These are phyloP conservation scores for Ilyonectria mors-panacis DNA, from an alignment of 2,329 filamentous ascomycete species.

Conservation along the genomic window DNA sequence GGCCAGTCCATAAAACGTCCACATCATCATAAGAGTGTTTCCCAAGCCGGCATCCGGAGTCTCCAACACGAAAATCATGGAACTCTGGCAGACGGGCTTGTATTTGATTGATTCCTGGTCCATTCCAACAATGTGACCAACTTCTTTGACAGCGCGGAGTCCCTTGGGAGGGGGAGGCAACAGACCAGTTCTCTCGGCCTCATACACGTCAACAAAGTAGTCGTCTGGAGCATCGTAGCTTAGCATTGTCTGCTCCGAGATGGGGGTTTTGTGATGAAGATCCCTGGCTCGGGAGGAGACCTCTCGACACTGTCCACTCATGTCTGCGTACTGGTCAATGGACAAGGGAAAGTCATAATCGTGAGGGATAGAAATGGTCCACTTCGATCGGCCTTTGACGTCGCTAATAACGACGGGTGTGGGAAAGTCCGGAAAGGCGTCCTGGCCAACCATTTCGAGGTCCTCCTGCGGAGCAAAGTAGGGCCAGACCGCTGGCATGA, in stretches of 20 bases:
- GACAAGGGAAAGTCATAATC: slow-evolving; percentile 76
- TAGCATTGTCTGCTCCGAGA: slow-evolving; percentile 61
- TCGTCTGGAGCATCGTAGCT: slow-evolving; percentile 75
- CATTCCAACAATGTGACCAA: slow-evolving; percentile 65
- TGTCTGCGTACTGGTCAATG: slow-evolving; percentile 76
- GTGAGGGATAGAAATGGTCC: slow-evolving; percentile 86
- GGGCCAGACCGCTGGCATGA: slow-evolving; percentile 49
- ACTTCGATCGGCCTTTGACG: slow-evolving; percentile 74
- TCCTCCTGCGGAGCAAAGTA: slow-evolving; percentile 64
- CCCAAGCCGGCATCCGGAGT: slow-evolving; percentile 82
- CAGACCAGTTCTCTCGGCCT: slow-evolving; percentile 77
- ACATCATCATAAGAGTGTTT: slow-evolving; percentile 82
- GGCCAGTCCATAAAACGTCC: slow-evolving; percentile 87
- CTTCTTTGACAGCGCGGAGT: slow-evolving; percentile 54
- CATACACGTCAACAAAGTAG: slow-evolving; percentile 81
- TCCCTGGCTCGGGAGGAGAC: slow-evolving; percentile 72
- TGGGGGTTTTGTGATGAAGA: slow-evolving; percentile 54
- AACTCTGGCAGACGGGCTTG: slow-evolving; percentile 75
- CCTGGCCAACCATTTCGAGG: slow-evolving; percentile 78
- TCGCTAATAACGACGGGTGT: slow-evolving; percentile 81
- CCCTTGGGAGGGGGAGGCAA: slow-evolving; percentile 63
- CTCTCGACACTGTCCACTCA: slow-evolving; percentile 78
- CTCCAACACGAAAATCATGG: slow-evolving; percentile 85
- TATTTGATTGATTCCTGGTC: slow-evolving; percentile 60
- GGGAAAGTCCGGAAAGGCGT: slow-evolving; percentile 78